Conservation (phyloP, 78 protist species). For the Dictyostelium brefeldianum region DNA sequence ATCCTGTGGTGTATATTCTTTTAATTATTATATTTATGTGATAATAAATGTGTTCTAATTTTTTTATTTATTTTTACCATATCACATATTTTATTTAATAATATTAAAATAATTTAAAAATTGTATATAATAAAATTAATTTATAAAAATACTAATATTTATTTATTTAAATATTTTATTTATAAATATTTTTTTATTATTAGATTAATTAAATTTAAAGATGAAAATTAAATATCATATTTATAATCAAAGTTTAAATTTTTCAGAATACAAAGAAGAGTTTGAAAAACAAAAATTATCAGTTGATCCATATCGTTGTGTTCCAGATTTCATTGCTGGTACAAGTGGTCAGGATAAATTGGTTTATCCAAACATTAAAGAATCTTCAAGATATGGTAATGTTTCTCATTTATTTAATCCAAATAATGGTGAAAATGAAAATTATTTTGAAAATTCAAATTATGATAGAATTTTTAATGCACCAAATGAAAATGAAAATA, state of each 20-base stretch:
- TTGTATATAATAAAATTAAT: no score
- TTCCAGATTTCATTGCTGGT: not conserved
- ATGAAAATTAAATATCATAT: slow-evolving; percentile 49
- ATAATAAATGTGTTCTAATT: no score
- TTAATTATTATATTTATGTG: no score
- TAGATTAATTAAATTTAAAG: not conserved
- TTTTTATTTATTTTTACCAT: no score
- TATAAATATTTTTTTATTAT: not conserved
- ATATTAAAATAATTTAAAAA: no score
- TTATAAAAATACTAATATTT: no score
- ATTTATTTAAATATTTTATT: no score
- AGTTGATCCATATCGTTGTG: not conserved
- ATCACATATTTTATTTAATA: no score
- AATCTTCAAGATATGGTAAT: not conserved
- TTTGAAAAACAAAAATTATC: slow-evolving; percentile 41
- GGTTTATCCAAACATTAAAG: not conserved
- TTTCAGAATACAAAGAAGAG: slow-evolving; percentile 16
- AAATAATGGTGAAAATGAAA: slow-evolving; percentile 1
- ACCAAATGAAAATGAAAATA: not conserved
- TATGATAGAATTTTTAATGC: not conserved
- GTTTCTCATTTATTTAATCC: slow-evolving; percentile 1
- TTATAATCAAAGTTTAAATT: slow-evolving; percentile 24
- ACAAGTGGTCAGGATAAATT: not conserved
- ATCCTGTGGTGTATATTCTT: no score
- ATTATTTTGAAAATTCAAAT: slow-evolving; percentile 2